phyloP scores from a whole-genome alignment of 2,329 filamentous ascomycete genomes.

The Diplodia corticola region DNA sequence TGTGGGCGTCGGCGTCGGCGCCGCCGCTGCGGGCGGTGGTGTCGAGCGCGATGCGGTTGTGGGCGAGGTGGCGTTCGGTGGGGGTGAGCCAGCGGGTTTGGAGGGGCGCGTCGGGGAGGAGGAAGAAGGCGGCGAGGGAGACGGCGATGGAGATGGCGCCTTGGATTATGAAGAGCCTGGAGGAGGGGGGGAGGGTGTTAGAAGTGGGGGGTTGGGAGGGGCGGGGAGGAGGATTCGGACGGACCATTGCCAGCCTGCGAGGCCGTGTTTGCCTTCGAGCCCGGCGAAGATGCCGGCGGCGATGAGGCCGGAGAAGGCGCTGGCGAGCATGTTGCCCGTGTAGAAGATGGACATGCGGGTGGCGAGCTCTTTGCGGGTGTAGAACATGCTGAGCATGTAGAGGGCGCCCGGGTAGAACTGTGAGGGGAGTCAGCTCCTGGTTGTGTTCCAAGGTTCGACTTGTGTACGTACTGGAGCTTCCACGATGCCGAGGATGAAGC shows the following conservation, averaged over 20 bases:
- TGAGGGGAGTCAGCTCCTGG: not conserved
- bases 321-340: constrained; percentile 51
- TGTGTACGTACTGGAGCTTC: not conserved
- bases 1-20: too few species aligned
- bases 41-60: constrained; percentile 47
- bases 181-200: too few species aligned
- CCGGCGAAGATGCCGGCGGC: constrained; percentile 49
- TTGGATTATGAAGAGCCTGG: constrained; percentile 17
- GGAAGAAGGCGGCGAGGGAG: constrained; percentile 24
- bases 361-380: constrained; percentile 54
- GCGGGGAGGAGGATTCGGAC: not conserved
- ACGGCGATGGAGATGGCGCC: constrained; percentile 30
- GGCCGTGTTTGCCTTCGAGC: constrained; percentile 29
- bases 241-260: constrained; percentile 9
- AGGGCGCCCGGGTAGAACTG: constrained; percentile 42
- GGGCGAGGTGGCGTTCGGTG: constrained; percentile 48
- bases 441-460: not conserved
- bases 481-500: not conserved
- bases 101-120: constrained; percentile 39
- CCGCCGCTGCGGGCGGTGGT: constrained; percentile 53
- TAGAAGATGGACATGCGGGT: constrained; percentile 55
- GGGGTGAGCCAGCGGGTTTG: constrained; percentile 49
- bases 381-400: constrained; percentile 56
- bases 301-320: constrained; percentile 56
- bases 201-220: not conserved